Conservation (phyloP, 1,139 yeast genomes). For the Magnusiomyces tetraspermus region DNA sequence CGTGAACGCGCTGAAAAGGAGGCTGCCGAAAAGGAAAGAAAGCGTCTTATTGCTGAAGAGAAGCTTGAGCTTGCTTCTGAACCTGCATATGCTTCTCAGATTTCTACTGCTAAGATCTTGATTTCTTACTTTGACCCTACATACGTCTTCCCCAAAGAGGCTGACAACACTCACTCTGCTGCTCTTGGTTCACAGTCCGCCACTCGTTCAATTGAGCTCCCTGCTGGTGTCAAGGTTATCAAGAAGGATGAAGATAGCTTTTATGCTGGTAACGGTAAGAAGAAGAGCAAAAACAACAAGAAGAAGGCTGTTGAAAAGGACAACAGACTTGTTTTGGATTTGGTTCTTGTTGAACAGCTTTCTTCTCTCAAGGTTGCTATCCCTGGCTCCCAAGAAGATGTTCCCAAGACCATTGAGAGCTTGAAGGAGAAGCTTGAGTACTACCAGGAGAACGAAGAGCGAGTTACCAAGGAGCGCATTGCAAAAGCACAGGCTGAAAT, state of each 20-base stretch:
- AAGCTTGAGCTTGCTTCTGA: slow-evolving; percentile 63
- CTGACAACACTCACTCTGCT: slow-evolving; percentile 12
- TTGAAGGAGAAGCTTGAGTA: slow-evolving; percentile 67
- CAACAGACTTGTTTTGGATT: slow-evolving; percentile 55
- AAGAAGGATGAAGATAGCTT: slow-evolving; percentile 50
- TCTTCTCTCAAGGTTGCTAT: slow-evolving; percentile 68
- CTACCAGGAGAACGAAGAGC: slow-evolving; percentile 67
- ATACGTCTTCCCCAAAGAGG: slow-evolving; percentile 42
- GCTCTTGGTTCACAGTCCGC: slow-evolving; percentile 27
- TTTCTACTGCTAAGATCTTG: slow-evolving; percentile 61
- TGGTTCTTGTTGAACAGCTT: slow-evolving; percentile 69
- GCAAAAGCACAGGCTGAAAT: slow-evolving; percentile 69
- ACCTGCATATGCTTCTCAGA: slow-evolving; percentile 79
- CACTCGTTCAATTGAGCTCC: slow-evolving; percentile 41
- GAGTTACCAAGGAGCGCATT: slow-evolving; percentile 67
- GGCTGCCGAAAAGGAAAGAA: slow-evolving; percentile 31
- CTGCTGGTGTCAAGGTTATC: slow-evolving; percentile 55
- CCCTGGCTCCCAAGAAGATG: slow-evolving; percentile 72
- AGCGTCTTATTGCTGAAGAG: slow-evolving; percentile 39
- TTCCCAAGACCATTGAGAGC: slow-evolving; percentile 53
- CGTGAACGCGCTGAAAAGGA: slow-evolving; percentile 48
- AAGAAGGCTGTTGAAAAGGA: slow-evolving; percentile 34
- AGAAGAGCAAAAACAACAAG: slow-evolving; percentile 43
- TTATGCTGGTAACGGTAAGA: slow-evolving; percentile 45
- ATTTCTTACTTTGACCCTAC: slow-evolving; percentile 70